Conservation (phyloP, 495 filamentous ascomycete genomes). For the Tuber aestivum region DNA sequence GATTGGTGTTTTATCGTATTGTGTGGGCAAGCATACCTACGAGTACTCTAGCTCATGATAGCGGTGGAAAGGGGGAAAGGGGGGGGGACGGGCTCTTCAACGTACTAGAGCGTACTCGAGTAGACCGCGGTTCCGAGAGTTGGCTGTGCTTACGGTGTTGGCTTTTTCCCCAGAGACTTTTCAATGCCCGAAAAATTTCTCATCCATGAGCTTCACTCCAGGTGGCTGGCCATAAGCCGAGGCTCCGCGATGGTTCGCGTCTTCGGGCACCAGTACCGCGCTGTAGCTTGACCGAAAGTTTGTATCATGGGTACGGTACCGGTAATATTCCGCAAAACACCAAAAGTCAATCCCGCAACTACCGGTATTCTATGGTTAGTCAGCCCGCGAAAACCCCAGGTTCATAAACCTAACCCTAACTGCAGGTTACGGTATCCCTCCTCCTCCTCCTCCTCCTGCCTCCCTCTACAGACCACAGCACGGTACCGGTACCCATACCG, state of each 20-base stretch:
- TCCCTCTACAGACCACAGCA: not conserved
- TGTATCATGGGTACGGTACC: too few species aligned
- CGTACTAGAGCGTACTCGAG: conserved; percentile 6
- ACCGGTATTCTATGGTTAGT: not conserved
- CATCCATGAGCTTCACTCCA: too few species aligned
- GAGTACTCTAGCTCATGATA: not conserved
- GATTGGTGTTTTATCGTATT: not conserved
- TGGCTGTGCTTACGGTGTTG: too few species aligned
- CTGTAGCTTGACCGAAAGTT: too few species aligned
- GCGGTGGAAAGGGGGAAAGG: conserved; percentile 1
- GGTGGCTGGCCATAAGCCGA: too few species aligned
- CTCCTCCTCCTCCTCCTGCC: not conserved
- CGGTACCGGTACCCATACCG: not conserved
- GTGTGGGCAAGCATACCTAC: not conserved
- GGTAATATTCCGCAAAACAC: too few species aligned
- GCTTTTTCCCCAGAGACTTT: too few species aligned
- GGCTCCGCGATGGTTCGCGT: too few species aligned
- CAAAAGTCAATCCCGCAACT: not conserved
- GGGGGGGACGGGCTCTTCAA: conserved; percentile 5
- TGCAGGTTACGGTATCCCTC: too few species aligned
- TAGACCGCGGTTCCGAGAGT: not conserved
- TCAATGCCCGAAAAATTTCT: too few species aligned
- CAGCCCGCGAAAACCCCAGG: not conserved
- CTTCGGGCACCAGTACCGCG: too few species aligned
- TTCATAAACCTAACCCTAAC: conserved; percentile 10